These are phyloP conservation scores for Penicillium griseofulvum DNA, from an alignment of 2,329 filamentous ascomycete species.

Conservation along the genomic window DNA sequence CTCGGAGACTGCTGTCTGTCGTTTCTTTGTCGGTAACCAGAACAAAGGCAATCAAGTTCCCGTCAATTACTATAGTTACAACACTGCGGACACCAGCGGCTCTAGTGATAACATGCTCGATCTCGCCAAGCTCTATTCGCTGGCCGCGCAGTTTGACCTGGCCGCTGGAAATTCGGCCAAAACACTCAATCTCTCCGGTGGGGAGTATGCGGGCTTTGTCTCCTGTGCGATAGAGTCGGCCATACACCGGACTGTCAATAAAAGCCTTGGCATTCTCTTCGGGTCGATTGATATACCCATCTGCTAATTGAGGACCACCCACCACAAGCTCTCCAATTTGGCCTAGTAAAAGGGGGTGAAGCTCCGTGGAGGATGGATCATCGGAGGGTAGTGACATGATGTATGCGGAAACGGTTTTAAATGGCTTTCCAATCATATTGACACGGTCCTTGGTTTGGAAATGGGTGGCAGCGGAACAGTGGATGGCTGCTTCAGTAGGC, in stretches of 20 bases:
- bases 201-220: constrained; percentile 71
- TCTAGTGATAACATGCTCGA: constrained; percentile 67
- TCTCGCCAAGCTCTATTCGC: constrained; percentile 74
- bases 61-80: constrained; percentile 64
- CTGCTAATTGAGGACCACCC: constrained; percentile 75
- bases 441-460: constrained; percentile 59
- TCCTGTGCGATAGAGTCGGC: constrained; percentile 76
- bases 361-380: constrained; percentile 21
- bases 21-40: constrained; percentile 49
- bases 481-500: constrained; percentile 86
- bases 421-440: constrained; percentile 71
- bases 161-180: constrained; percentile 73
- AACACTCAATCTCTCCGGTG: constrained; percentile 73
- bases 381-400: constrained; percentile 55
- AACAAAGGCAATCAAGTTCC: constrained; percentile 73
- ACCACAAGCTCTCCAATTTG: constrained; percentile 76
- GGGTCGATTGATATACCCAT: constrained; percentile 76
- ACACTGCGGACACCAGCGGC: constrained; percentile 62
- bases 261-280: constrained; percentile 73
- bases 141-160: constrained; percentile 88
- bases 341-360: constrained; percentile 61
- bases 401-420: constrained; percentile 78
- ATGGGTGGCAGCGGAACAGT: constrained; percentile 72
- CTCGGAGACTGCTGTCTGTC: constrained; percentile 48
- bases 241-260: constrained; percentile 61